Percentiles rank a stretch among this genome's conserved stretches.
Evolutionary conservation across 805 yeast genomes (phyloP).

Genomic region (Candida peoriensis): DNA sequence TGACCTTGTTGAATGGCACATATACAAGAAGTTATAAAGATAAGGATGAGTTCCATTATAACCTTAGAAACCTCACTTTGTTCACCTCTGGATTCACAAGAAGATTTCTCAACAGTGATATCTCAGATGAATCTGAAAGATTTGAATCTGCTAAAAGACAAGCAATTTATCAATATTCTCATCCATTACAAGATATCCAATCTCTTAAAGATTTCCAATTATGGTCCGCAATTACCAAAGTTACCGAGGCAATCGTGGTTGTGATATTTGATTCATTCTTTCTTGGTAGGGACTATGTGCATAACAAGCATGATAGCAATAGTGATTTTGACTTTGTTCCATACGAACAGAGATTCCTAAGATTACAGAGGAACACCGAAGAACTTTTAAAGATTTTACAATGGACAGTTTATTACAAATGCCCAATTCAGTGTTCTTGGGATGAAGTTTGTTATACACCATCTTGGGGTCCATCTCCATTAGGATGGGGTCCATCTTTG

Average conservation of each 20-base stretch:
- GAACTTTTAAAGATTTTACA: not conserved
- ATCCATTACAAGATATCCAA: slow-evolving; percentile 4
- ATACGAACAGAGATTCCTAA: not conserved
- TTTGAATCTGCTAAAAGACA: slow-evolving; percentile 10
- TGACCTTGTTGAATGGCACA: slow-evolving; percentile 37
- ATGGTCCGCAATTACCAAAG: slow-evolving; percentile 8
- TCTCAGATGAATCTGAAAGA: slow-evolving; percentile 10
- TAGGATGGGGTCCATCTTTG: slow-evolving; percentile 34
- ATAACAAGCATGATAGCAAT: too few species aligned
- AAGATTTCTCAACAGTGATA: slow-evolving; percentile 32
- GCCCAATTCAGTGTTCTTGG: slow-evolving; percentile 30
- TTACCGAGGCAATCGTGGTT: slow-evolving; percentile 1
- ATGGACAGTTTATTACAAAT: slow-evolving; percentile 4
- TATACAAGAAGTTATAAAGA: slow-evolving; percentile 14
- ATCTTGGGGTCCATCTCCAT: slow-evolving; percentile 56
- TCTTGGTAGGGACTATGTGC: slow-evolving; percentile 1
- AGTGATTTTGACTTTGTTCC: not conserved
- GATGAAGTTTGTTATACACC: slow-evolving; percentile 54
- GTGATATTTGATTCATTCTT: slow-evolving; percentile 2
- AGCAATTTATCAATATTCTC: slow-evolving; percentile 6
- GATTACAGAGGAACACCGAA: not conserved
- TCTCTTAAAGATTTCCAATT: slow-evolving; percentile 5
- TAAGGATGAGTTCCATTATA: slow-evolving; percentile 14
- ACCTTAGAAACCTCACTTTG: slow-evolving; percentile 32
- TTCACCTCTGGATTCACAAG: slow-evolving; percentile 41